These are phyloP conservation scores for Chalciporus pseudorubinellus DNA, from an alignment of 768 basidiomycete species.

Conservation along the genomic window DNA sequence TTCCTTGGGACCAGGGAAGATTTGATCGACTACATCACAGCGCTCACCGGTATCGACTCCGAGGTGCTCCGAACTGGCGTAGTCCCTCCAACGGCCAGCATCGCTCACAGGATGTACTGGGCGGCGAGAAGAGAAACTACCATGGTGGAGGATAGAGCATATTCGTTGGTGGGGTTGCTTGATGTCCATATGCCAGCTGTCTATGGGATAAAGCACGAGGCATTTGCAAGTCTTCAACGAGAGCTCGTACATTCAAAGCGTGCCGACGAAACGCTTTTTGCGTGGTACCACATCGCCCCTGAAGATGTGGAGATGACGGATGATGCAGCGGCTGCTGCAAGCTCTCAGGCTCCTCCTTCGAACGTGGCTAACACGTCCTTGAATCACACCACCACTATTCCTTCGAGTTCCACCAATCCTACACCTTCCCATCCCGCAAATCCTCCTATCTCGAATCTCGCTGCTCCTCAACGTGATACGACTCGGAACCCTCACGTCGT, in stretches of 20 bases:
- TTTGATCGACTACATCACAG: constrained; percentile 11
- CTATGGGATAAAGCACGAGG: constrained; percentile 26
- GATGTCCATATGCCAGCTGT: constrained; percentile 14
- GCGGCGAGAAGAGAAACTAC: constrained; percentile 24
- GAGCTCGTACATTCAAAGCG: constrained; percentile 16
- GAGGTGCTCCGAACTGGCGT: constrained; percentile 13
- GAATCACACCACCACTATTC: no score
- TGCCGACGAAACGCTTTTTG: constrained; percentile 27
- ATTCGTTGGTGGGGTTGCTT: constrained; percentile 31
- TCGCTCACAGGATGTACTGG: constrained; percentile 31
- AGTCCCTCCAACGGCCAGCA: constrained; percentile 11
- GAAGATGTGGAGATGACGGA: constrained; percentile 16
- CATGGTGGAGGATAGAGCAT: constrained; percentile 28
- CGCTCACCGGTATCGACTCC: constrained; percentile 14
- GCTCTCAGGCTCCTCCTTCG: neutral
- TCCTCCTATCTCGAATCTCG: no score
- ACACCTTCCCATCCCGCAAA: no score
- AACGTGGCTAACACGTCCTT: neutral
- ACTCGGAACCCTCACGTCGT: no score
- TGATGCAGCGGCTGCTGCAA: neutral
- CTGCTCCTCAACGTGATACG: no score
- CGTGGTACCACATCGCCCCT: constrained; percentile 18
- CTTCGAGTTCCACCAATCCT: no score
- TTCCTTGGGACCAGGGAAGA: constrained; percentile 14
- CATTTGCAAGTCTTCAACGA: constrained; percentile 27